A percentile compares a stretch with the other conserved stretches of the same genome.
phyloP scores from a whole-genome alignment of 2,329 filamentous ascomycete species.

The Huntiella savannae region DNA sequence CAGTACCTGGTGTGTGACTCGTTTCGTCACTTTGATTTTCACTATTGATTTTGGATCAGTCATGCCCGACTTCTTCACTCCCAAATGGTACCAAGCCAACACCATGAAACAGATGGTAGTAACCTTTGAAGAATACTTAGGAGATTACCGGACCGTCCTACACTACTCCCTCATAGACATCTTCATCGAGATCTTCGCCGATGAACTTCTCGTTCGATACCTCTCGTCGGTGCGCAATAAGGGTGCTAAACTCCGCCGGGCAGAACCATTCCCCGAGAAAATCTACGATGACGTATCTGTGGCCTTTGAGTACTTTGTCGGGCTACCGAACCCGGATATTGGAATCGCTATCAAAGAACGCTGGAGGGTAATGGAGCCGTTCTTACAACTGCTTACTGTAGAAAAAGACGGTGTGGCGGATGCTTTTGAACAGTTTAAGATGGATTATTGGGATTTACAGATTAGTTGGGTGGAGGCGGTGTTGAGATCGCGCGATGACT shows the following conservation, averaged over 20 bases:
- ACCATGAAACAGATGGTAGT: constrained; percentile 86
- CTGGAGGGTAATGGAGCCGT: constrained; percentile 77
- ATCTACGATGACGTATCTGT: constrained; percentile 83
- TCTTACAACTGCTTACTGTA: constrained; percentile 59
- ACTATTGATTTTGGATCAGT: constrained; percentile 71
- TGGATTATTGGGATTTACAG: constrained; percentile 79
- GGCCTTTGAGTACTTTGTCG: constrained; percentile 74
- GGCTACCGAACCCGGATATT: constrained; percentile 51
- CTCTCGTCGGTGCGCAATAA: constrained; percentile 73
- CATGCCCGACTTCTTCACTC: constrained; percentile 77
- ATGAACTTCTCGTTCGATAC: constrained; percentile 77
- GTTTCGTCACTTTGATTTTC: constrained; percentile 78
- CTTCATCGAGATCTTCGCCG: constrained; percentile 79
- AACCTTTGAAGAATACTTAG: constrained; percentile 87
- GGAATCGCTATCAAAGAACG: constrained; percentile 62
- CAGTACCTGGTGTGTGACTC: constrained; percentile 76
- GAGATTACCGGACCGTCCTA: constrained; percentile 67
- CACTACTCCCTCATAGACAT: constrained; percentile 80
- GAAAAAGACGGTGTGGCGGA: constrained; percentile 56
- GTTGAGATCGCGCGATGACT: constrained; percentile 72
- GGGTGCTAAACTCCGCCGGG: constrained; percentile 68
- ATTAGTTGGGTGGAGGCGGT: constrained; percentile 93
- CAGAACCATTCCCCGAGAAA: constrained; percentile 79
- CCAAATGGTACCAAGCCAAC: constrained; percentile 68
- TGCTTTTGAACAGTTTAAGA: constrained; percentile 70